These are phyloP conservation scores for Ziziphus jujuba DNA, from an alignment of 306 rosid species.

Conservation along the genomic window DNA sequence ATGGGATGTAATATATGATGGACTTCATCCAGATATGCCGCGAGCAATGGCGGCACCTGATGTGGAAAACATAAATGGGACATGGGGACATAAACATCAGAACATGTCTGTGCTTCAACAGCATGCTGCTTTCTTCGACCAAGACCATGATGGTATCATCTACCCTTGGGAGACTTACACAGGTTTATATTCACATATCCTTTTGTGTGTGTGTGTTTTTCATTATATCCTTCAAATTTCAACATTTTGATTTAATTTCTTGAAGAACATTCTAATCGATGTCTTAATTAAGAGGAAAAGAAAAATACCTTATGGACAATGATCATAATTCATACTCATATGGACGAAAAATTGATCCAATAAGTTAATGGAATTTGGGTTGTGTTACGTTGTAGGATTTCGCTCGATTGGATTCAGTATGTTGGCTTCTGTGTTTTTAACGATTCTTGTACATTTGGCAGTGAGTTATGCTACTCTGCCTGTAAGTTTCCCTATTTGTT, in stretches of 20 bases:
- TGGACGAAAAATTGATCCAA: too few relatives aligned
- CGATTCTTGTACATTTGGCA: slow-evolving; percentile 42
- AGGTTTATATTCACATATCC: slow-evolving; percentile 30
- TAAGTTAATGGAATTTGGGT: background rate
- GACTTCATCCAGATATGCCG: slow-evolving; percentile 46
- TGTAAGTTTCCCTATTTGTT: slow-evolving; percentile 34
- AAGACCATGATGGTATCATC: slow-evolving; percentile 63
- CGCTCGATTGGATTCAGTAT: slow-evolving; percentile 54
- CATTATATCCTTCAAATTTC: background rate
- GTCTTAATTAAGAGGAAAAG: too few relatives aligned
- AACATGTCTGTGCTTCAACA: slow-evolving; percentile 82
- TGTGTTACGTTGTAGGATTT: slow-evolving; percentile 54
- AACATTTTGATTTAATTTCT: too few relatives aligned
- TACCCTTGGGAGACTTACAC: slow-evolving; percentile 68
- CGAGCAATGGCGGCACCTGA: slow-evolving; percentile 65
- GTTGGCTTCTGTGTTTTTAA: slow-evolving; percentile 44
- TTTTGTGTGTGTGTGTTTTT: background rate
- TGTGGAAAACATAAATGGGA: slow-evolving; percentile 63
- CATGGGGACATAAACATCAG: slow-evolving; percentile 55
- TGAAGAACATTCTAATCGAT: too few relatives aligned
- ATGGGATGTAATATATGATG: too few relatives aligned
- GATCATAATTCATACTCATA: too few relatives aligned
- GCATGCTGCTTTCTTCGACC: slow-evolving; percentile 70
- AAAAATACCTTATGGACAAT: background rate
- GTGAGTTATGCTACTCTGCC: slow-evolving; percentile 66